phyloP scores from a whole-genome alignment of 2,329 filamentous ascomycete genomes.

The Hymenoscyphus salicellus region DNA sequence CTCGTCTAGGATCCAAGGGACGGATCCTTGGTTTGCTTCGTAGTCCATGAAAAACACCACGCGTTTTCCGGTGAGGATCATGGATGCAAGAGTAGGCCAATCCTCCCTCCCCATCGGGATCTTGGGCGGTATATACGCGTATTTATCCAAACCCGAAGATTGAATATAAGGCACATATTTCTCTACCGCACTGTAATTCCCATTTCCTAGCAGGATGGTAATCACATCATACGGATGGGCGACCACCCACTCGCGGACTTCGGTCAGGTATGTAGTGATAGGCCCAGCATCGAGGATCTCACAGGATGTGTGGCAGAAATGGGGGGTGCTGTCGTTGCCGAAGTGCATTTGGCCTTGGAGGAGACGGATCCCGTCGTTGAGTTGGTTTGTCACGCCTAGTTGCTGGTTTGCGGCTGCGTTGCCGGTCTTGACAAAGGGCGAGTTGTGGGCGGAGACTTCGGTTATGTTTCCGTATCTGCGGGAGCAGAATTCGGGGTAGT shows the following conservation, averaged over 20 bases:
- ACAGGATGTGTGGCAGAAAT: conserved; percentile 85
- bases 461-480: conserved; percentile 81
- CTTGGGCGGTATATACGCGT: conserved; percentile 69
- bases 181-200: conserved; percentile 63
- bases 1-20: conserved; percentile 83
- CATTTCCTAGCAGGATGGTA: conserved; percentile 82
- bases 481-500: conserved; percentile 71
- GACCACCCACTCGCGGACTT: conserved; percentile 70
- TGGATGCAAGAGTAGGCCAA: conserved; percentile 78
- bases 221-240: conserved; percentile 81
- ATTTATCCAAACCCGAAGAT: conserved; percentile 66
- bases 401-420: conserved; percentile 76
- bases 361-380: conserved; percentile 72
- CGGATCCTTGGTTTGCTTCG: conserved; percentile 67
- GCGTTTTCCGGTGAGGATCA: conserved; percentile 69
- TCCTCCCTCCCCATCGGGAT: conserved; percentile 68
- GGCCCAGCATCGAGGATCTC: conserved; percentile 77
- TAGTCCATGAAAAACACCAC: conserved; percentile 84
- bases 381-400: conserved; percentile 63
- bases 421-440: conserved; percentile 67
- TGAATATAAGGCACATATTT: conserved; percentile 68
- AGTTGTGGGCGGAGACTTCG: conserved; percentile 75
- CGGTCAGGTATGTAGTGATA: conserved; percentile 68
- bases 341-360: conserved; percentile 63
- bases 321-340: conserved; percentile 54